Evolutionary conservation across 2,329 filamentous ascomycete species (phyloP).

Genomic region (Epicoccum sorghinum): DNA sequence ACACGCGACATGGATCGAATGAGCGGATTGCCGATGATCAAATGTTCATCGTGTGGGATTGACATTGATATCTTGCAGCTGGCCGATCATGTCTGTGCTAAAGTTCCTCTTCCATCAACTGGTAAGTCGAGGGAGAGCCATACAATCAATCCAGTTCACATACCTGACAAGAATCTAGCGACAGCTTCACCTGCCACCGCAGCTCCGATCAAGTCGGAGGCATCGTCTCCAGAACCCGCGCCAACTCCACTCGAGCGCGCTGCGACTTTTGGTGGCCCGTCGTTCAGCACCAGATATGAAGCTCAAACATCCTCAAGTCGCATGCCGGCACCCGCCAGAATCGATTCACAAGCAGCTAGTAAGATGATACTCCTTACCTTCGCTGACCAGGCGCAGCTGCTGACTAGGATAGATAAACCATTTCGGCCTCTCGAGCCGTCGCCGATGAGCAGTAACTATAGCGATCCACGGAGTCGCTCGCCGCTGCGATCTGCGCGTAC

Average conservation of each 20-base stretch:
- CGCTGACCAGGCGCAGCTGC: background rate
- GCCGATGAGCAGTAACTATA: slow-evolving; percentile 38
- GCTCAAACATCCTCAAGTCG: slow-evolving; percentile 45
- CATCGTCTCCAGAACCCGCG: slow-evolving; percentile 8
- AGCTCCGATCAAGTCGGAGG: slow-evolving; percentile 4
- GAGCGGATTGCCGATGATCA: slow-evolving; percentile 47
- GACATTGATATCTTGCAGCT: slow-evolving; percentile 85
- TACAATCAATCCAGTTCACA: background rate
- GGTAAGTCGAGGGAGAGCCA: slow-evolving; percentile 49
- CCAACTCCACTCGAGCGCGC: slow-evolving; percentile 41
- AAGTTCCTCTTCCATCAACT: slow-evolving; percentile 38
- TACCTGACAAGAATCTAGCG: slow-evolving; percentile 1
- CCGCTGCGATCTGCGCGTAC: slow-evolving; percentile 30
- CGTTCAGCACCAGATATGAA: slow-evolving; percentile 36
- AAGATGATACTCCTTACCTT: slow-evolving; percentile 35
- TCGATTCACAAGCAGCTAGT: slow-evolving; percentile 66
- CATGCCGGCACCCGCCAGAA: slow-evolving; percentile 57
- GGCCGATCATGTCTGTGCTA: slow-evolving; percentile 80
- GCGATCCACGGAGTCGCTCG: slow-evolving; percentile 31
- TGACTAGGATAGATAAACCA: slow-evolving; percentile 40
- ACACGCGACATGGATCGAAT: slow-evolving; percentile 36
- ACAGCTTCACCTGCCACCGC: slow-evolving; percentile 4
- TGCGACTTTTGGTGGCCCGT: slow-evolving; percentile 36
- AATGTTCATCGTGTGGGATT: slow-evolving; percentile 48
- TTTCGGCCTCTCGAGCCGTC: slow-evolving; percentile 37